Evolutionary conservation across 2,329 filamentous ascomycete species (phyloP).

Genomic region (Pseudogymnoascus sp.): DNA sequence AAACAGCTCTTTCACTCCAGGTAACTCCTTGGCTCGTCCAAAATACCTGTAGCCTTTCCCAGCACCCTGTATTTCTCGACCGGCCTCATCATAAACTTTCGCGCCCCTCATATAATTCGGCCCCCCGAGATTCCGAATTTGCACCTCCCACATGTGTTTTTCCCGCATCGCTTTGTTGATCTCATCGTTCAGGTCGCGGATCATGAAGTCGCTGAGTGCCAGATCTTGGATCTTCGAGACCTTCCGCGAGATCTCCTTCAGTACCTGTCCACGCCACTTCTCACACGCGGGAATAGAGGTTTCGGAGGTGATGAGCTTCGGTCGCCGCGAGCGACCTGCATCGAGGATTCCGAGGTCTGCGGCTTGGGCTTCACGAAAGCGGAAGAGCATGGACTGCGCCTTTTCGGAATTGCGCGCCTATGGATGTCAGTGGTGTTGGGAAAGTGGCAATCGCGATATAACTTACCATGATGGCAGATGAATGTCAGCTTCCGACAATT

Average conservation of each 20-base stretch:
- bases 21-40: constrained; percentile 78
- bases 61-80: constrained; percentile 51
- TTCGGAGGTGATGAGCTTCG: constrained; percentile 83
- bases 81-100: constrained; percentile 45
- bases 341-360: constrained; percentile 95
- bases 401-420: constrained; percentile 97
- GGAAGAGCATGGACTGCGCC: constrained; percentile 99
- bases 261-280: constrained; percentile 95
- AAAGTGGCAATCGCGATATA: background rate
- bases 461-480: constrained; percentile 25
- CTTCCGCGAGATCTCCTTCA: constrained; percentile 95
- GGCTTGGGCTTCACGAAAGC: constrained; percentile 95
- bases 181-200: constrained; percentile 96
- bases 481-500: background rate
- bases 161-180: constrained; percentile 99
- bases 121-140: constrained; percentile 90
- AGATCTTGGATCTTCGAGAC: constrained; percentile 91
- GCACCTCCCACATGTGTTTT: constrained; percentile 98
- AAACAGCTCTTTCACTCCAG: constrained; percentile 93
- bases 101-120: constrained; percentile 40
- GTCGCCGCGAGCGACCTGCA: constrained; percentile 78
- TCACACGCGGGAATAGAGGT: constrained; percentile 80
- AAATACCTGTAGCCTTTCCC: constrained; percentile 94
- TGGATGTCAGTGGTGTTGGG: background rate
- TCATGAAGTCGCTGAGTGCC: constrained; percentile 89